Base-by-base conservation (phyloP, 108 stramenopile genomes). In the Nitzschia palea region DNA sequence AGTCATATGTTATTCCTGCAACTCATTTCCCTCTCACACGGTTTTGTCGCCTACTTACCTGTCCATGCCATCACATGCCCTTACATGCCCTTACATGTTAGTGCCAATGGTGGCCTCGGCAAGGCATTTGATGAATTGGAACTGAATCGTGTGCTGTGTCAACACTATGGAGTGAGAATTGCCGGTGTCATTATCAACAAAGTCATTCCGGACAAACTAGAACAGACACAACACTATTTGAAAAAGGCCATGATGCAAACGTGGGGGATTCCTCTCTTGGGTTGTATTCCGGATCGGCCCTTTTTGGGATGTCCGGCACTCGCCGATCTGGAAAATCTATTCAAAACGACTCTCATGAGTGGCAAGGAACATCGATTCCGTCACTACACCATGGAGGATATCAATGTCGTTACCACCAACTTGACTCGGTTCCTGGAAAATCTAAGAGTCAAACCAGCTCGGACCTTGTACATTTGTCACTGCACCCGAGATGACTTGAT, bases 121-220 rank as follows among this genome's bases (percentile, higher is more conserved):
- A 84, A 82, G 59, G 93, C 96, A 5, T 97, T 95, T 82, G 98
- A 98, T 73, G 94, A 97, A 71, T 83, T 98, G 52, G 86, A 91
- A 67, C 78, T 98, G 51, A 98, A 98, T 76, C 86, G 89, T 27
- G 78, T 84, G 37, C 65, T 97, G 40, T 97, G 96, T 67, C 63
- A 93, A 57, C 70, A 91, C 12, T 70, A 91, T 67, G 83, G 92
- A 70, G 98, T 97, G 0, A 77, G 74, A 2, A 83, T 98, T 42
- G 86, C 90, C 2, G 98, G 96, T 23, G 96, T 98, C 6, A 78
- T 98, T 27, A 82, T 98, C 59, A 98, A 98, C 78, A 97, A 98
- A 71, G 97, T 96, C n/a, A 65, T 83, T n/a, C 90, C 81, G 5
- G 92, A 92, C 51, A 95, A 95, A 70, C 85, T 87, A 36, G 94